A percentile compares a stretch with the other conserved stretches of the same genome.
Evolutionary conservation across 2,329 filamentous ascomycete species (phyloP).

Genomic region (Trichoderma atroviride): DNA sequence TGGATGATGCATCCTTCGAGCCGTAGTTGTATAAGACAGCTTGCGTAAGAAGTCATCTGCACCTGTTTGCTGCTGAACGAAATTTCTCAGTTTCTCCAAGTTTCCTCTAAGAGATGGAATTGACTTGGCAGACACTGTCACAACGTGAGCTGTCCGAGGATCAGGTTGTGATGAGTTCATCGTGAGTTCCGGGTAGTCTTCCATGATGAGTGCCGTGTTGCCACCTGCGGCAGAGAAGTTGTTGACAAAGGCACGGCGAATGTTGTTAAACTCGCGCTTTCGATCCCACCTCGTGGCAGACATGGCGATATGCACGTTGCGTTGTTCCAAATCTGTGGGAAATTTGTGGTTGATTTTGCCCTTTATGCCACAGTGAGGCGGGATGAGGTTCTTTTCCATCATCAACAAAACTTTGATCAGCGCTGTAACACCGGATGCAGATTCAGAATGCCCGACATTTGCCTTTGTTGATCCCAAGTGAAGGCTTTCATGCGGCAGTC

Average conservation of each 20-base stretch:
- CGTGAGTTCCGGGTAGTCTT: slow-evolving; percentile 49
- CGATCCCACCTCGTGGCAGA: neutral
- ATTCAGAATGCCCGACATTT: slow-evolving; percentile 67
- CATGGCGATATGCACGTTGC: slow-evolving; percentile 47
- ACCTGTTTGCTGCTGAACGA: neutral
- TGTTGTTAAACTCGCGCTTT: slow-evolving; percentile 38
- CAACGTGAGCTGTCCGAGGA: slow-evolving; percentile 8
- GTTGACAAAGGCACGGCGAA: slow-evolving; percentile 50
- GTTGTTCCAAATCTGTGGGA: slow-evolving; percentile 59
- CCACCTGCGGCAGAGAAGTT: slow-evolving; percentile 73
- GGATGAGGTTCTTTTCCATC: slow-evolving; percentile 63
- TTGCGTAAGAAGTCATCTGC: slow-evolving; percentile 38
- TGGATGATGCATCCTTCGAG: slow-evolving; percentile 62
- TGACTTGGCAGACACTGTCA: slow-evolving; percentile 22
- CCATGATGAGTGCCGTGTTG: slow-evolving; percentile 68
- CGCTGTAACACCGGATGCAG: slow-evolving; percentile 63
- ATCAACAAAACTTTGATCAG: slow-evolving; percentile 67
- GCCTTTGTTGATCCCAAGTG: slow-evolving; percentile 48
- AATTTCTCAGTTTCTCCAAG: neutral
- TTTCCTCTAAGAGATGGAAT: slow-evolving; percentile 14
- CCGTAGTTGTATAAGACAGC: slow-evolving; percentile 67
- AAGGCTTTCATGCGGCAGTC: slow-evolving; percentile 43
- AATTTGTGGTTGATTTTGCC: slow-evolving; percentile 60
- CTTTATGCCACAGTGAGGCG: slow-evolving; percentile 68
- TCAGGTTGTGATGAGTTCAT: neutral